These are phyloP conservation scores for Fragilariopsis cylindrus DNA, from an alignment of 108 stramenopile species.

Conservation along the genomic window DNA sequence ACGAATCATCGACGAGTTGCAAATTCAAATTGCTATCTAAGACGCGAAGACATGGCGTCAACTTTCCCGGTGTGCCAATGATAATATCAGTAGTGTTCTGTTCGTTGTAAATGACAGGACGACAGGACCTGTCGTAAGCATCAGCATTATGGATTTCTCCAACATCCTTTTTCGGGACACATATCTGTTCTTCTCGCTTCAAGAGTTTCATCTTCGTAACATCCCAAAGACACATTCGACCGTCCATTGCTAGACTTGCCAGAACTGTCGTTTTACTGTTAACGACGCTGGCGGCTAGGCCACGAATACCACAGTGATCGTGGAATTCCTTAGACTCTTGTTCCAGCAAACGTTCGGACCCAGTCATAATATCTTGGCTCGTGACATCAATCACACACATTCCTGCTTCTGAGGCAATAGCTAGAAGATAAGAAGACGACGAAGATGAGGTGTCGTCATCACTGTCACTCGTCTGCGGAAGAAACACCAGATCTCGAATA, in stretches of 20 bases:
- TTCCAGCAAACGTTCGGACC: constrained; percentile 28
- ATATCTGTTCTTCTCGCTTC: constrained; percentile 26
- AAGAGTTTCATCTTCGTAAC: constrained; percentile 43
- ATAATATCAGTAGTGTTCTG: not conserved
- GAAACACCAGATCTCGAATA: constrained; percentile 61
- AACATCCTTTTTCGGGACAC: constrained; percentile 47
- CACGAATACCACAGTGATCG: constrained; percentile 48
- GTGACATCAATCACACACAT: constrained; percentile 54
- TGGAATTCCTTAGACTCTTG: constrained; percentile 44
- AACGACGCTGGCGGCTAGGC: constrained; percentile 23
- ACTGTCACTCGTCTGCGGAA: constrained; percentile 17
- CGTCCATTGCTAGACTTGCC: constrained; percentile 68
- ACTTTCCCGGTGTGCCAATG: constrained; percentile 31
- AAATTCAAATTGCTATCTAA: not conserved
- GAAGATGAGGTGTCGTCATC: not conserved
- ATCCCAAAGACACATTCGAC: constrained; percentile 58
- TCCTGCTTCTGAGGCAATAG: constrained; percentile 65
- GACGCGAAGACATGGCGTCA: constrained; percentile 21
- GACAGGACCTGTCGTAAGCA: constrained; percentile 57
- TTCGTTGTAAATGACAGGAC: constrained; percentile 14
- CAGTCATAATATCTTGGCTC: constrained; percentile 16
- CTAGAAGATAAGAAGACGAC: constrained; percentile 37
- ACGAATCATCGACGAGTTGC: constrained; percentile 7
- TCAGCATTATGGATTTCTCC: constrained; percentile 62
- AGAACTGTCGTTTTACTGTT: constrained; percentile 11